Evolutionary conservation across 768 basidiomycete species (phyloP).

Genomic region (Suillus clintonianus): DNA sequence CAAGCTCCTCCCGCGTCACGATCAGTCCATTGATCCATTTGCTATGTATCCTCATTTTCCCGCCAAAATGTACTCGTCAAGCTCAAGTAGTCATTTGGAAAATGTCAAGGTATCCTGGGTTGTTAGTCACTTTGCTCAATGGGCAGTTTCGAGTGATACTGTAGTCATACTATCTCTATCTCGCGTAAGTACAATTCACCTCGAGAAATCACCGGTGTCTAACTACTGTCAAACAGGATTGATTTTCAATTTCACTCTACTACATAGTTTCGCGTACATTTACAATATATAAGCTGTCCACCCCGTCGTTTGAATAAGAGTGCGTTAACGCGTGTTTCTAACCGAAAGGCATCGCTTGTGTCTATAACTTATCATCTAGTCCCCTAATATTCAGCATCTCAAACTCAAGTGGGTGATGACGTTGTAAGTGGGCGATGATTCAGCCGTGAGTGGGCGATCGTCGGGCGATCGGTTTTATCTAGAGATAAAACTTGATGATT

Average conservation of each 20-base stretch:
- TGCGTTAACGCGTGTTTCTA: too few species aligned
- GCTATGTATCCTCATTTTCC: background rate
- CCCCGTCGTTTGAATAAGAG: too few species aligned
- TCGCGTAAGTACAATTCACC: background rate
- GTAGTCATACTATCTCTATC: slow-evolving; percentile 1
- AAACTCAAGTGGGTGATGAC: too few species aligned
- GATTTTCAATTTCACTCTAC: background rate
- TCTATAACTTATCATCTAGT: too few species aligned
- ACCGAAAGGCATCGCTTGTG: too few species aligned
- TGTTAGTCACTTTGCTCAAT: background rate
- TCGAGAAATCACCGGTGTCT: background rate
- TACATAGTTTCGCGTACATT: too few species aligned
- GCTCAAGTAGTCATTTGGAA: background rate
- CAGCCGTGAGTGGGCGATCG: too few species aligned
- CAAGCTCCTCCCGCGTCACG: background rate
- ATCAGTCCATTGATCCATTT: background rate
- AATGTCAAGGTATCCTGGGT: background rate
- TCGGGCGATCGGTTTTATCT: too few species aligned
- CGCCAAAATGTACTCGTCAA: background rate
- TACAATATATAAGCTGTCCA: too few species aligned
- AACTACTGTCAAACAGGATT: background rate
- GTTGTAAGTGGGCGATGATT: too few species aligned
- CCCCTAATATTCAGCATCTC: too few species aligned
- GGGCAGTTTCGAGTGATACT: background rate
- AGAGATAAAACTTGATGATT: too few species aligned